A percentile compares a stretch with the other conserved stretches of the same genome.
phyloP scores from a whole-genome alignment of 169 alveolate genomes.

The Babesia caballi region DNA sequence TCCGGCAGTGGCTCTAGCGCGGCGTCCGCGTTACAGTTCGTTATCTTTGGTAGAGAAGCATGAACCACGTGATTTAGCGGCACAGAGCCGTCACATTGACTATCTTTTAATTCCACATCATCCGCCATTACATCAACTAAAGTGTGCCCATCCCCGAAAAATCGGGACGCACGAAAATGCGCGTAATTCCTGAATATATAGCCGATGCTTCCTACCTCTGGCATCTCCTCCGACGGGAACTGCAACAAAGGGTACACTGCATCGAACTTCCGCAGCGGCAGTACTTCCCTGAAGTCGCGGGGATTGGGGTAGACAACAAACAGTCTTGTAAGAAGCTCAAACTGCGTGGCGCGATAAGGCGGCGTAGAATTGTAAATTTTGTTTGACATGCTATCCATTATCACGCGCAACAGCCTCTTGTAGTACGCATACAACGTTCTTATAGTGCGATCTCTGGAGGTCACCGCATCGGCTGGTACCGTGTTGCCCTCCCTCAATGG shows the following conservation, averaged over 20 bases:
- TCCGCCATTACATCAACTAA: neutral
- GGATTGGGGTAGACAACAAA: constrained; percentile 67
- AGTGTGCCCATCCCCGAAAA: constrained; percentile 30
- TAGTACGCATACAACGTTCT: constrained; percentile 62
- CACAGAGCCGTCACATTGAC: neutral
- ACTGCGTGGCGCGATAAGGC: constrained; percentile 75
- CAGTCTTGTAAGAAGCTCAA: constrained; percentile 71
- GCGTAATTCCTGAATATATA: constrained; percentile 15
- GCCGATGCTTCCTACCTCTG: constrained; percentile 4
- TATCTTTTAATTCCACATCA: neutral
- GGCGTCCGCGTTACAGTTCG: neutral
- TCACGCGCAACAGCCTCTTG: constrained; percentile 50
- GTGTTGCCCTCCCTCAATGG: neutral
- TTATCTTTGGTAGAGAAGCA: no score
- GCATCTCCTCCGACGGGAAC: neutral
- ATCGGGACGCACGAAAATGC: constrained; percentile 23
- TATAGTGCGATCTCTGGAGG: constrained; percentile 25
- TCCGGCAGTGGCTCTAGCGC: constrained; percentile 54
- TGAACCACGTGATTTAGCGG: neutral
- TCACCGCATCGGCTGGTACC: neutral
- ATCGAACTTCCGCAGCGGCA: constrained; percentile 58
- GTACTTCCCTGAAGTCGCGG: constrained; percentile 42
- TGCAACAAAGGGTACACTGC: constrained; percentile 39
- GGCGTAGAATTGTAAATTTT: constrained; percentile 73
- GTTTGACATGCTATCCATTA: constrained; percentile 56